phyloP scores from a whole-genome alignment of 495 filamentous ascomycete species.

The Penicillium maclennaniae region DNA sequence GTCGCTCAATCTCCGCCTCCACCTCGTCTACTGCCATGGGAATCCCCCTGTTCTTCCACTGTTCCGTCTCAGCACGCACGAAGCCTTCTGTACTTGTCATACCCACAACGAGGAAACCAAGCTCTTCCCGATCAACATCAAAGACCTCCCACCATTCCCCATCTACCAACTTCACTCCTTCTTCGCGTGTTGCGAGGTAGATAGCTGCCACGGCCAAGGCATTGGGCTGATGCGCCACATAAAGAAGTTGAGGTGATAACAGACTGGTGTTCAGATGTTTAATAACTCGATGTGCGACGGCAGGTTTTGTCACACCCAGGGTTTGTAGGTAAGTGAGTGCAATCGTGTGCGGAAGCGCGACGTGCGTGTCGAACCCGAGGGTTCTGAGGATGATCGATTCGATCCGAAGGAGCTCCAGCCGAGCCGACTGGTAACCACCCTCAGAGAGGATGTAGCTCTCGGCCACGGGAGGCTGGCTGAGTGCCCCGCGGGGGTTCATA shows the following conservation, averaged over 20 bases:
- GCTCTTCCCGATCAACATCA: constrained; percentile 92
- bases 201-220: constrained; percentile 82
- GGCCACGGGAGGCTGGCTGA: constrained; percentile 40
- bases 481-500: constrained; percentile 30
- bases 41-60: constrained; percentile 39
- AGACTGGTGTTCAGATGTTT: constrained; percentile 79
- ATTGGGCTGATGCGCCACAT: constrained; percentile 86
- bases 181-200: constrained; percentile 81
- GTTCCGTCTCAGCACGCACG: constrained; percentile 49
- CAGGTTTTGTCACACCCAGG: constrained; percentile 54
- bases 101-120: constrained; percentile 87
- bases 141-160: constrained; percentile 97
- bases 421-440: constrained; percentile 58
- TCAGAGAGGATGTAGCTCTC: constrained; percentile 72
- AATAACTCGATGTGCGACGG: constrained; percentile 59
- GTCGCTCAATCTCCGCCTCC: constrained; percentile 57
- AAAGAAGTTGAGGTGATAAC: constrained; percentile 82
- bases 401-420: constrained; percentile 57
- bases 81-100: constrained; percentile 78
- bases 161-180: constrained; percentile 70
- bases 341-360: constrained; percentile 80
- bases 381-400: constrained; percentile 73
- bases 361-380: constrained; percentile 77
- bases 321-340: constrained; percentile 91
- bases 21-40: constrained; percentile 52